Conservation (phyloP, 2,329 filamentous ascomycete species). For the Clonostachys sp. region DNA sequence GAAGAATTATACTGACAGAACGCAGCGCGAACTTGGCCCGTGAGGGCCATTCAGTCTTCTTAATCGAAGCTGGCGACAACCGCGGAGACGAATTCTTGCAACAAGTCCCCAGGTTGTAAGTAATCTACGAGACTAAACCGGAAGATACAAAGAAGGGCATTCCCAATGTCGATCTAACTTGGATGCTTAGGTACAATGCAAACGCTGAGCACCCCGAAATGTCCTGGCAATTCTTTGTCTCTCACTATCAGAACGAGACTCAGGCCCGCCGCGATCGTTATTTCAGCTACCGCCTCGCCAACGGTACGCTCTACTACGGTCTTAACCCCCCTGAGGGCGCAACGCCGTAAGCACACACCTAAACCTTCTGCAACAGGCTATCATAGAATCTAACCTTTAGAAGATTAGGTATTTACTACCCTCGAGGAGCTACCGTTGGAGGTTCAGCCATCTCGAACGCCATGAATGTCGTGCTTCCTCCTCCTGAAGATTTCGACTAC, state of each 20-base stretch:
- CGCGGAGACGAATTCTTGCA: slow-evolving; percentile 23
- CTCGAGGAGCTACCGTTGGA: slow-evolving; percentile 36
- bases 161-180: too few species aligned
- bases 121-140: not conserved
- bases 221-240: slow-evolving; percentile 56
- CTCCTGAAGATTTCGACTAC: slow-evolving; percentile 25
- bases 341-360: slow-evolving; percentile 1
- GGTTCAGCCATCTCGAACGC: slow-evolving; percentile 30
- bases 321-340: slow-evolving; percentile 2
- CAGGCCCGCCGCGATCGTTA: not conserved
- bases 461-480: slow-evolving; percentile 29
- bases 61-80: slow-evolving; percentile 54
- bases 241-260: slow-evolving; percentile 45
- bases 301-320: slow-evolving; percentile 1
- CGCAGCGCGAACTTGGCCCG: slow-evolving; percentile 41
- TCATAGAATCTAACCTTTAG: too few species aligned
- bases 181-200: not conserved
- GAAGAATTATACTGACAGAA: not conserved
- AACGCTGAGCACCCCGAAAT: slow-evolving; percentile 8
- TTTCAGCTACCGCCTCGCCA: not conserved
- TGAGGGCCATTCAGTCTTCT: slow-evolving; percentile 48
- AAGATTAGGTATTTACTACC: slow-evolving; percentile 34
- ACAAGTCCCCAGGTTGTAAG: slow-evolving; percentile 7
- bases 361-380: not conserved
- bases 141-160: not conserved